Evolutionary conservation across 148 eudicot species (phyloP).

Genomic region (Rhododendron griersonianum): DNA sequence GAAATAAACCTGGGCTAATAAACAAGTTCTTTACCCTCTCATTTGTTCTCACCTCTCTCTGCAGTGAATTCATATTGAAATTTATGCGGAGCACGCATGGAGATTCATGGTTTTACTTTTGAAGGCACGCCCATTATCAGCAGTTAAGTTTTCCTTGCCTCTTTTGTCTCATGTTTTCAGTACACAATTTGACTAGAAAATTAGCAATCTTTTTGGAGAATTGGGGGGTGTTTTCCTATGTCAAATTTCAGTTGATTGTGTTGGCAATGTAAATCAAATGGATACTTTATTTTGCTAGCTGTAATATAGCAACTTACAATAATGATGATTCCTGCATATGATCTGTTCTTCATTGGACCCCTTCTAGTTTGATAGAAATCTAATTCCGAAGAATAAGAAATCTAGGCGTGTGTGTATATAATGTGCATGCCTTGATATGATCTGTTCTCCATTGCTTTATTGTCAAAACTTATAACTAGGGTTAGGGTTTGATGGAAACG

Average conservation of each 20-base stretch:
- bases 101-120: constrained; percentile 10
- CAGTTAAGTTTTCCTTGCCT: constrained; percentile 2
- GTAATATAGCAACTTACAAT: neutral
- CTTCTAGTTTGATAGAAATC: neutral
- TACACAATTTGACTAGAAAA: neutral
- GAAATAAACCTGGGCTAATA: too few species aligned
- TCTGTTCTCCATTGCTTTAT: neutral
- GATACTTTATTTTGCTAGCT: neutral
- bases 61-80: neutral
- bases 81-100: neutral
- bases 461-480: constrained; percentile 12
- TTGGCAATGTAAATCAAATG: neutral
- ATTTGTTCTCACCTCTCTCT: neutral
- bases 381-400: neutral
- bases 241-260: neutral
- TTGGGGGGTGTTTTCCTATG: neutral
- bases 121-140: neutral
- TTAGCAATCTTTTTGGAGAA: neutral
- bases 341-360: neutral
- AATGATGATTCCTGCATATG: neutral
- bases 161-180: neutral
- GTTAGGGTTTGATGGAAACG: constrained; percentile 25
- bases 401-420: neutral
- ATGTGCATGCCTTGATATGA: neutral
- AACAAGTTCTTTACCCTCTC: neutral